Evolutionary conservation across 495 filamentous ascomycete species (phyloP), one percentile per base, ranked within the genome.

Genomic region (Aspergillus leporis): DNA sequence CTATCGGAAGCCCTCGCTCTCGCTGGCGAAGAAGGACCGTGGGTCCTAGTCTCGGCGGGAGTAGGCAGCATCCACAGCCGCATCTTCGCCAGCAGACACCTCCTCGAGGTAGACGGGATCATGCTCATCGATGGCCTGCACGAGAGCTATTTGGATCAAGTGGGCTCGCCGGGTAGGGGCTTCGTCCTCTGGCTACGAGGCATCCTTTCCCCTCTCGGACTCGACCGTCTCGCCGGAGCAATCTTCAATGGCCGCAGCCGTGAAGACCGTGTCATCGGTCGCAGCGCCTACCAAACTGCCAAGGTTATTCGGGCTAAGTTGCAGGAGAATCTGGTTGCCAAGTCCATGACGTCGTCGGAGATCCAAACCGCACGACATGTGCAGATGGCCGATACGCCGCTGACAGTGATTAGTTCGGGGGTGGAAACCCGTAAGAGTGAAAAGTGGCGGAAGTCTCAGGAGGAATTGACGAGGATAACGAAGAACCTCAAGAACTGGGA

Each of bases 321-420:
- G 36, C 94, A 98, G 71, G 94, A 98, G 76, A 93, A 88, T 56
- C 76, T 97, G 1, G 91, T 96, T 19, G 94, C 92, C 10, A 79
- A 86, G 55, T 87, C 87, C 3, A 82, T 97, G 53, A 91, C 91
- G 18, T 87, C 85, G 61, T 89, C 88, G 23, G 94, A 98, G 62
- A 83, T 96, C 22, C 78, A 79, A 43, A 87, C 85, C 40, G 89
- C 91, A 47, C 77, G 86, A 36, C 85, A 85, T 45, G 93, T 97
- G 49, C 90, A 96, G 70, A 80, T 81, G 66, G 73, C 73, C n/a
- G 76, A 87, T 45, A 90, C 85, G 40, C 90, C 90, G 34, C 68
- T 97, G 6, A 84, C 84, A 22, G 75, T 98, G n/a, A 83, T 97
- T 31, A 96, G 90, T 68, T 93, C 90, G 4, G 93, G 91, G 0